These are phyloP conservation scores for Aspergillus ruber DNA, from an alignment of 2,329 filamentous ascomycete species.

Conservation along the genomic window DNA sequence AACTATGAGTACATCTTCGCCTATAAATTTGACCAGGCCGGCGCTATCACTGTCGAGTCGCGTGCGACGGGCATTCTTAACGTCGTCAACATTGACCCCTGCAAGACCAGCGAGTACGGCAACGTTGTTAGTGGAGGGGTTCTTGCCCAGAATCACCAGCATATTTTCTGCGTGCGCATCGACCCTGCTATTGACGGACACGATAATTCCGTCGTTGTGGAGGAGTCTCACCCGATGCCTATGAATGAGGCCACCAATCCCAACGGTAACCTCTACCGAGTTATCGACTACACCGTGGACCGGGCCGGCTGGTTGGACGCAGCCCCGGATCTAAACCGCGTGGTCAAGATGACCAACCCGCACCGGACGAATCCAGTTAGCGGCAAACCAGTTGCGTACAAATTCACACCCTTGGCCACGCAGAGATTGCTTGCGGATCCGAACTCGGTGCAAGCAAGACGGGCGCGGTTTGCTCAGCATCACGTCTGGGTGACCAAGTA, in stretches of 20 bases:
- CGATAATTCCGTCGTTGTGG: conserved; percentile 49
- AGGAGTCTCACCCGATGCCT: conserved; percentile 54
- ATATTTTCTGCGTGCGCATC: conserved; percentile 64
- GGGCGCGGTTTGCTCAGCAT: conserved; percentile 51
- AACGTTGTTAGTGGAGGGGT: conserved; percentile 62
- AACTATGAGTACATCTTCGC: conserved; percentile 44
- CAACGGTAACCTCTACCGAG: conserved; percentile 46
- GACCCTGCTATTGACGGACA: conserved; percentile 55
- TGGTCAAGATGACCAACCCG: conserved; percentile 54
- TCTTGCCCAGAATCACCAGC: conserved; percentile 64
- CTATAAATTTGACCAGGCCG: conserved; percentile 51
- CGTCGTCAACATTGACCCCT: conserved; percentile 57
- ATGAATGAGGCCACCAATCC: conserved; percentile 48
- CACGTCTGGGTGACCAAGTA: conserved; percentile 51
- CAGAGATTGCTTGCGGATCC: conserved; percentile 52
- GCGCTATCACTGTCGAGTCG: conserved; percentile 58
- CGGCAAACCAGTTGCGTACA: conserved; percentile 49
- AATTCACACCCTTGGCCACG: conserved; percentile 50
- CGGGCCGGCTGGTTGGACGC: conserved; percentile 45
- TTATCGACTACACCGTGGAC: conserved; percentile 41
- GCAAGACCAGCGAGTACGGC: conserved; percentile 56
- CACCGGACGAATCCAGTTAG: conserved; percentile 49
- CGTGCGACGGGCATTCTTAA: conserved; percentile 63
- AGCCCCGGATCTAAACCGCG: conserved; percentile 38
- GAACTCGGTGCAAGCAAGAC: conserved; percentile 45